Conservation (phyloP, 257 asterid species). For the Cordia subcordata region DNA sequence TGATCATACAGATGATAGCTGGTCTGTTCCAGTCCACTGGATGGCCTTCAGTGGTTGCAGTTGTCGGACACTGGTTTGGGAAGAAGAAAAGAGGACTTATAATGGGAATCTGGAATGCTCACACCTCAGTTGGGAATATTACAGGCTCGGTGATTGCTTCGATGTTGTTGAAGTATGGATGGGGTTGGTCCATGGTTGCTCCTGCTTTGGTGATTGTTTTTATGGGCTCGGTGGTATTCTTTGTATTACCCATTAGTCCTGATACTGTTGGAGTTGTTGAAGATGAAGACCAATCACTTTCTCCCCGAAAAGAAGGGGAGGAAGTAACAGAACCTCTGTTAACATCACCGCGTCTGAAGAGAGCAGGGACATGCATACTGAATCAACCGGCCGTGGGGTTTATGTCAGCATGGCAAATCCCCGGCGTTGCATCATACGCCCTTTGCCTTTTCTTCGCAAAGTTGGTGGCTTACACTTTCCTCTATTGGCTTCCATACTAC, state of each 20-base stretch:
- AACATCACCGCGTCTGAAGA: background rate
- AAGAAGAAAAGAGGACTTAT: constrained; percentile 92
- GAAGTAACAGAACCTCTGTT: constrained; percentile 53
- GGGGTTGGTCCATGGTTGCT: constrained; percentile 97
- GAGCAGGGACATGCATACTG: constrained; percentile 2
- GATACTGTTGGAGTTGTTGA: constrained; percentile 50
- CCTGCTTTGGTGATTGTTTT: constrained; percentile 70
- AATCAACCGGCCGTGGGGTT: constrained; percentile 67
- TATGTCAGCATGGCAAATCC: constrained; percentile 84
- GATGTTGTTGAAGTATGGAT: constrained; percentile 64
- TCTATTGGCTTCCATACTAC: constrained; percentile 95
- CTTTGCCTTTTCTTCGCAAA: constrained; percentile 90
- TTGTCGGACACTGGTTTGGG: constrained; percentile 97
- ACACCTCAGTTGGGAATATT: constrained; percentile 92
- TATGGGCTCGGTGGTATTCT: constrained; percentile 56
- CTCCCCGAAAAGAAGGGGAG: constrained; percentile 49
- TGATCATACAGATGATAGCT: constrained; percentile 81
- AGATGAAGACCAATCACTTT: constrained; percentile 32
- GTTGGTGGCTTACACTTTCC: constrained; percentile 88
- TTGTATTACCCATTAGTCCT: constrained; percentile 75
- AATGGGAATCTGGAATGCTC: constrained; percentile 99
- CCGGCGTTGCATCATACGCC: constrained; percentile 91
- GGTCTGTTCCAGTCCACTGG: constrained; percentile 97
- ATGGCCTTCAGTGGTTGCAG: constrained; percentile 99
- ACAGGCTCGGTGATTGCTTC: constrained; percentile 86